These are phyloP conservation scores for Pholiota conissans DNA, from an alignment of 768 basidiomycete species.

Conservation along the genomic window DNA sequence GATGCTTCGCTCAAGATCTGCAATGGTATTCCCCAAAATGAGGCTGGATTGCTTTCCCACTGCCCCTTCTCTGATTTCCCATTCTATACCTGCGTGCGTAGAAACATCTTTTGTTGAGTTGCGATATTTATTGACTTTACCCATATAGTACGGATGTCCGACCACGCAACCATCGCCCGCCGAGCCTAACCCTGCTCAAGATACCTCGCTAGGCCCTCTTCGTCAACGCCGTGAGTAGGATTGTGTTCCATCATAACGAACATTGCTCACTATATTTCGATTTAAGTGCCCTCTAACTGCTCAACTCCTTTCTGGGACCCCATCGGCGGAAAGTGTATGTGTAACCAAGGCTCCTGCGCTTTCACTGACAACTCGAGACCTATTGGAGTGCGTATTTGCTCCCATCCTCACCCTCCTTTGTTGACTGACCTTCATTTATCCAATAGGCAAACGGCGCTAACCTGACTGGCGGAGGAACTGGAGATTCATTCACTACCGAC, in stretches of 20 bases:
- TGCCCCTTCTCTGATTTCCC: constrained; percentile 77
- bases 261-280: neutral
- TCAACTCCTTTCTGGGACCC: constrained; percentile 85
- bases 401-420: neutral
- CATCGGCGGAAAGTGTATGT: constrained; percentile 62
- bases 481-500: constrained; percentile 28
- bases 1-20: constrained; percentile 58
- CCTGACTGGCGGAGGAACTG: constrained; percentile 60
- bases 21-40: constrained; percentile 73
- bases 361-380: constrained; percentile 65
- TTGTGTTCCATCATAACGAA: neutral
- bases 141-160: constrained; percentile 72
- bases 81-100: constrained; percentile 73
- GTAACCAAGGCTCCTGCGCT: constrained; percentile 52
- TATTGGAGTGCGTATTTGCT: constrained; percentile 52
- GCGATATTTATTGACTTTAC: neutral
- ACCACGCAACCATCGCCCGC: constrained; percentile 46
- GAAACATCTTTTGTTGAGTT: neutral
- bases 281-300: constrained; percentile 64
- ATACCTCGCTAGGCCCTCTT: constrained; percentile 40
- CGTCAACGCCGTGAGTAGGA: constrained; percentile 53
- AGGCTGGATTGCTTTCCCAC: constrained; percentile 57
- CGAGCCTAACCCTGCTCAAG: constrained; percentile 69
- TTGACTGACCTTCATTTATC: constrained; percentile 5
- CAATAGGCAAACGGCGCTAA: constrained; percentile 66